Evolutionary conservation across 164 flowering plant genomes (phyloP).

Genomic region (Umbellularia californica): DNA sequence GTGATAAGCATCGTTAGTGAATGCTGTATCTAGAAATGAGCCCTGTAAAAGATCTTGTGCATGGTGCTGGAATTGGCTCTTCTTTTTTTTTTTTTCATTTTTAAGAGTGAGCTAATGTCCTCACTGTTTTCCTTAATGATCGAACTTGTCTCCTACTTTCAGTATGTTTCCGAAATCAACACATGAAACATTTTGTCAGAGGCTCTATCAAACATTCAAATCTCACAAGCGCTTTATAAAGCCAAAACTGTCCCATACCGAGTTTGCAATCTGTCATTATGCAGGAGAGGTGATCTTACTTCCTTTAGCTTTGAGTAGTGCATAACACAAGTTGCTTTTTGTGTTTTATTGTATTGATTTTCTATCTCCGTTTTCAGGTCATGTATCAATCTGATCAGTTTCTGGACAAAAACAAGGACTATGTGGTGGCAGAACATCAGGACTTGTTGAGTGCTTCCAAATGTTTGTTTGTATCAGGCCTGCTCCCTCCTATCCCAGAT

Average conservation of each 20-base stretch:
- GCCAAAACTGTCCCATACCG: slow-evolving; percentile 77
- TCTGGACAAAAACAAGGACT: slow-evolving; percentile 94
- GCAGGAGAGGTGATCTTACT: slow-evolving; percentile 79
- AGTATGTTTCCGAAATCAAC: slow-evolving; percentile 97
- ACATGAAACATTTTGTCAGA: slow-evolving; percentile 79
- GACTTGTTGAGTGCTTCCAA: slow-evolving; percentile 70
- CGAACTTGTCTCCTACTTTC: slow-evolving; percentile 22
- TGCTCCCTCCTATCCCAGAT: slow-evolving; percentile 65
- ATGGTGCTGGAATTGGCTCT: background rate
- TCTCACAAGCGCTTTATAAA: slow-evolving; percentile 71
- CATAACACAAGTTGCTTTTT: background rate
- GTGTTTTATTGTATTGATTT: background rate
- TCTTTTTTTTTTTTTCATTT: background rate
- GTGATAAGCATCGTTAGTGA: background rate
- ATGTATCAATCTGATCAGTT: slow-evolving; percentile 76
- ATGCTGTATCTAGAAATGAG: background rate
- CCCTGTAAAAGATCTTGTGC: background rate
- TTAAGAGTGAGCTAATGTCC: background rate
- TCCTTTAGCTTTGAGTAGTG: background rate
- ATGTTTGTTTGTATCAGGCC: slow-evolving; percentile 69
- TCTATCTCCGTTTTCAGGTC: slow-evolving; percentile 53
- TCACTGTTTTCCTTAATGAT: background rate
- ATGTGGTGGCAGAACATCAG: slow-evolving; percentile 87
- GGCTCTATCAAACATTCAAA: slow-evolving; percentile 83
- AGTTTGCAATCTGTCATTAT: slow-evolving; percentile 77